These are phyloP conservation scores for Aspergillus sp. DNA, from an alignment of 2,329 filamentous ascomycete species.

Conservation along the genomic window DNA sequence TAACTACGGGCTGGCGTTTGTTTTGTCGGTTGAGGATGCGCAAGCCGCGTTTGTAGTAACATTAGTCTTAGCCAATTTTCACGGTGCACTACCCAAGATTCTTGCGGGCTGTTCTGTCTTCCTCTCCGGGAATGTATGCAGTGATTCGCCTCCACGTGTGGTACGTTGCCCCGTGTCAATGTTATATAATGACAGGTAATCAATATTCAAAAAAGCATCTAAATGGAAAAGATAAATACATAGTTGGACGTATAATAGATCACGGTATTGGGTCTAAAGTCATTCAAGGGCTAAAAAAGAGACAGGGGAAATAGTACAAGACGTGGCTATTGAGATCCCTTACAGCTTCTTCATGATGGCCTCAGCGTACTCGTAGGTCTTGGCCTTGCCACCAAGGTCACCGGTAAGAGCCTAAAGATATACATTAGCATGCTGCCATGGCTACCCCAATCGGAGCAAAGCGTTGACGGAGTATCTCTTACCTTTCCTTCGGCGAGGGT, in stretches of 20 bases:
- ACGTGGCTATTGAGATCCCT: slow-evolving; percentile 23
- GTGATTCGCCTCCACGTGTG: not conserved
- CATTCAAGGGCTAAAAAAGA: slow-evolving; percentile 35
- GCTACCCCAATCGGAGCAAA: not conserved
- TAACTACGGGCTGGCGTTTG: slow-evolving; percentile 16
- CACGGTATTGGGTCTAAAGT: slow-evolving; percentile 37
- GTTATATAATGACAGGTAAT: not conserved
- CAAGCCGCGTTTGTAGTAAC: not conserved
- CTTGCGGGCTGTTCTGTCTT: too few relatives aligned
- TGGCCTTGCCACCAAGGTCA: slow-evolving; percentile 92
- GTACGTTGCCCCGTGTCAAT: not conserved
- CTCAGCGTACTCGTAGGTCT: slow-evolving; percentile 89
- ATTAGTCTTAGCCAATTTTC: too few relatives aligned
- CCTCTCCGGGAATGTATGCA: too few relatives aligned
- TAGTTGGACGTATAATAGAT: slow-evolving; percentile 36
- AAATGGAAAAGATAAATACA: slow-evolving; percentile 31
- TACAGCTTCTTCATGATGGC: slow-evolving; percentile 76
- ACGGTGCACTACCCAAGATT: too few relatives aligned
- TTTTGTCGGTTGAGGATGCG: slow-evolving; percentile 2
- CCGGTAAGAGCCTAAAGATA: slow-evolving; percentile 70
- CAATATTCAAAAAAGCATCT: slow-evolving; percentile 18
- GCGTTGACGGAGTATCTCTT: slow-evolving; percentile 19
- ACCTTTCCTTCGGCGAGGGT: slow-evolving; percentile 94
- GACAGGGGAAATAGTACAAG: slow-evolving; percentile 38
- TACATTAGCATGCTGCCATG: not conserved